Base-by-base conservation (phyloP, 2,329 filamentous ascomycete genomes). In the Colletotrichum spinosum region DNA sequence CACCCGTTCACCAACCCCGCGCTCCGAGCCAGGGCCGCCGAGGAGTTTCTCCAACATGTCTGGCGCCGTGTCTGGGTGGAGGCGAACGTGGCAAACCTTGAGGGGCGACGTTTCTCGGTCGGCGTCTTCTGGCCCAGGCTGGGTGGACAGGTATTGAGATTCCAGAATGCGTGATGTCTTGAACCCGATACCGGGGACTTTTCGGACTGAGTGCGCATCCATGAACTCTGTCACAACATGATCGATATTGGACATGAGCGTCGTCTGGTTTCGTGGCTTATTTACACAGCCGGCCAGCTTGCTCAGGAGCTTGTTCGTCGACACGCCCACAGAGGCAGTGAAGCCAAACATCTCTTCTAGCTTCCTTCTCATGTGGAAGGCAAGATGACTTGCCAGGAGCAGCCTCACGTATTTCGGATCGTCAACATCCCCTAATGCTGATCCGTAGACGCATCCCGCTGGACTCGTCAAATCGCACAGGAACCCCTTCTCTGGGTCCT, bases 191-290 rank as follows among this genome's bases (percentile, higher is more conserved):
- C 94, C 94, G 0, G 95, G 94, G 8, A 98, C 86, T 70, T 92
- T 90, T 45, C 92, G 89, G 55, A 98, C 87, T 62, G 90, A 88
- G 73, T 94, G 90, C 2, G 73, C 75, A 70, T 96, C 93, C 70
- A 98, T 83, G 72, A 98, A 98, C 0, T 76, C 74, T 7, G 82
- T 81, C 11, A 92, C 84, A 65, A 89, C 76, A 12, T 78, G 71
- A 3, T 81, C 80, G 58, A 87, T 86, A 2, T 91, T 87, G 6
- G 91, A 89, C 48, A 97, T 78, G 8, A 98, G 80, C 0, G 92
- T 93, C 0, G 95, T 98, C 77, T 98, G 96, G 67, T 88, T 91
- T 64, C 90, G 90, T 1, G 95, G 95, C 78, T 98, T 98, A 75
- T 97, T 88, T 64, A 90, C 82, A 75, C 88, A 92, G 11, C 95